phyloP scores from a whole-genome alignment of 225 moss, liverwort and hornwort species.

The Lunularia cruciata region DNA sequence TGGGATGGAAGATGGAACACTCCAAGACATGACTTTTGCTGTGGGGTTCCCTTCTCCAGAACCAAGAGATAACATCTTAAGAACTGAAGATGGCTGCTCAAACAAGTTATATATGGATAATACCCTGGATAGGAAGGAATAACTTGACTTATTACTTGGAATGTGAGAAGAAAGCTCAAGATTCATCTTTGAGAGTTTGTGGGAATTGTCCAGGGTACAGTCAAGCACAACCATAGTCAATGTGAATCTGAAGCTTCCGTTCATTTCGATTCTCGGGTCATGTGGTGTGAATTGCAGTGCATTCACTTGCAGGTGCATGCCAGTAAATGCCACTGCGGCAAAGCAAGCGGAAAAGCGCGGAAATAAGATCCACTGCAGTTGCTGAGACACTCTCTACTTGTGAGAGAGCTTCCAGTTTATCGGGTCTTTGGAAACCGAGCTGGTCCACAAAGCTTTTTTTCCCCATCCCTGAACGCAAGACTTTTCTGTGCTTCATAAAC shows the following conservation, averaged over 20 bases:
- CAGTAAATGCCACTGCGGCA: constrained; percentile 23
- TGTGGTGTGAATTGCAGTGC: constrained; percentile 45
- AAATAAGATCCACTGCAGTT: constrained; percentile 17
- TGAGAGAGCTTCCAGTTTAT: neutral
- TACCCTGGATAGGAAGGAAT: constrained; percentile 21
- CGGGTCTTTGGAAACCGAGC: neutral
- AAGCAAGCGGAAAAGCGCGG: constrained; percentile 15
- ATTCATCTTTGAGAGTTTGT: constrained; percentile 16
- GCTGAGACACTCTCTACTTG: neutral
- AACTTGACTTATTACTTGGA: constrained; percentile 26
- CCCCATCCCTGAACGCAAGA: constrained; percentile 3
- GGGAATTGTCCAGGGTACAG: constrained; percentile 31
- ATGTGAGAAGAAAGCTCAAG: constrained; percentile 21
- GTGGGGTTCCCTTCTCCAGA: constrained; percentile 45
- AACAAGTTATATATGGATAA: constrained; percentile 17
- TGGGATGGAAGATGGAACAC: constrained; percentile 53
- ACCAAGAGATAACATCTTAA: constrained; percentile 37
- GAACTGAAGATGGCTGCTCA: constrained; percentile 28
- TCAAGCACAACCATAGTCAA: constrained; percentile 27
- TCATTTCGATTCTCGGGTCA: constrained; percentile 34
- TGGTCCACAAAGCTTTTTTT: neutral
- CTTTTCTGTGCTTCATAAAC: neutral
- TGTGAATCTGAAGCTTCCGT: constrained; percentile 35
- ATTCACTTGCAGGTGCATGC: constrained; percentile 44
- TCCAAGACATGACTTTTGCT: constrained; percentile 48